Percentiles rank a stretch among this genome's conserved stretches.
Conservation (phyloP, 2,329 filamentous ascomycete genomes). For the Cladosporium cucumerinum region DNA sequence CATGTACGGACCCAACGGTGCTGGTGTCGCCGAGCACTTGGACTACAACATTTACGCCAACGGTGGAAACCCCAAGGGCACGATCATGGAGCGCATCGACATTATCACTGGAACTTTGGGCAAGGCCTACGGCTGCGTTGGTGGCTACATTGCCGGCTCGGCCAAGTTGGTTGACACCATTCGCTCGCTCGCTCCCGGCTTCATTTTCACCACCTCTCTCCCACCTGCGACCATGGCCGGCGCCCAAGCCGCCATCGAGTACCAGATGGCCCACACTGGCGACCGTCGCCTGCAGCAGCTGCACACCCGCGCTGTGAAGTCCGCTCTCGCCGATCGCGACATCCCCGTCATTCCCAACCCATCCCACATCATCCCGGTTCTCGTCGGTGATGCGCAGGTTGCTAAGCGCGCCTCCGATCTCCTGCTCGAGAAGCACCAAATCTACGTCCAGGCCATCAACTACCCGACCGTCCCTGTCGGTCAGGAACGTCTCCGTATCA, state of each 20-base stretch:
- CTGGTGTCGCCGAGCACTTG: conserved; percentile 94
- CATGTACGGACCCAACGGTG: conserved; percentile 96
- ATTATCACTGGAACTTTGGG: conserved; percentile 97
- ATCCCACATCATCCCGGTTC: conserved; percentile 88
- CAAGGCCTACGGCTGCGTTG: conserved; percentile 96
- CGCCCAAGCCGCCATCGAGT: conserved; percentile 85
- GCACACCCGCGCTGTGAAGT: conserved; percentile 92
- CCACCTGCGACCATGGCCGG: conserved; percentile 97
- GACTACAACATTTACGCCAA: conserved; percentile 83
- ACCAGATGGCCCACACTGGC: conserved; percentile 79
- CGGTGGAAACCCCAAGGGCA: conserved; percentile 72
- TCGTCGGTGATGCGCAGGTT: conserved; percentile 90
- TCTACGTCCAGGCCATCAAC: conserved; percentile 99
- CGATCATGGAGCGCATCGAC: conserved; percentile 91
- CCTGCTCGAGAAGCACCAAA: conserved; percentile 82
- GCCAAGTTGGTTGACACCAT: conserved; percentile 85
- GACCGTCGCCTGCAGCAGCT: conserved; percentile 92
- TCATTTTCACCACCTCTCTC: conserved; percentile 97
- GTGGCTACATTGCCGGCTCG: conserved; percentile 93
- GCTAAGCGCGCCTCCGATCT: conserved; percentile 91
- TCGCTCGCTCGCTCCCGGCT: conserved; percentile 89
- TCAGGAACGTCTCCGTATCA: conserved; percentile 95
- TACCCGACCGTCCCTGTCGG: conserved; percentile 97
- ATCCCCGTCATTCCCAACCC: conserved; percentile 98
- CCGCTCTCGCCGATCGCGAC: conserved; percentile 70